Percentiles rank a stretch among this genome's conserved stretches.
Evolutionary conservation across 495 filamentous ascomycete genomes (phyloP).

Genomic region (Aspergillus wentii): DNA sequence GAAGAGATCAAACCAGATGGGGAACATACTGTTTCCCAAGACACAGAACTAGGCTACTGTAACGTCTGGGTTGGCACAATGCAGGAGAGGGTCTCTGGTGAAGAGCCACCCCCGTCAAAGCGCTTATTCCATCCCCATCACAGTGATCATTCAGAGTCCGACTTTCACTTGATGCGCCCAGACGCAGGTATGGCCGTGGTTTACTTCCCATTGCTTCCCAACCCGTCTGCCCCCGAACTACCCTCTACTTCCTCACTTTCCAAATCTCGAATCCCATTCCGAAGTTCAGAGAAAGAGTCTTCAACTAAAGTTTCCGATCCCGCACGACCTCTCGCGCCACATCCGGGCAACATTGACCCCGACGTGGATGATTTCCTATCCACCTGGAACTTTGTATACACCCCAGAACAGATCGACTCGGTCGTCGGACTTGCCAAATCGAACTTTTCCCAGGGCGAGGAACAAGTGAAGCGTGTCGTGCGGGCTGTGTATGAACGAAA

Average conservation of each 20-base stretch:
- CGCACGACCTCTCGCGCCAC: slow-evolving; percentile 23
- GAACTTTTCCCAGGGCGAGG: slow-evolving; percentile 78
- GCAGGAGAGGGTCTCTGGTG: slow-evolving; percentile 56
- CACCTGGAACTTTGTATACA: slow-evolving; percentile 98
- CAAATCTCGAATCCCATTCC: slow-evolving; percentile 19
- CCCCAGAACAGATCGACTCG: slow-evolving; percentile 75
- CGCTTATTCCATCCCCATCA: slow-evolving; percentile 37
- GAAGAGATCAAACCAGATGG: slow-evolving; percentile 3
- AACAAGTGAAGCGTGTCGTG: slow-evolving; percentile 71
- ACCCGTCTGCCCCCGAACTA: slow-evolving; percentile 46
- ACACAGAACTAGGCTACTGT: slow-evolving; percentile 75
- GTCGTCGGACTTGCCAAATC: slow-evolving; percentile 77
- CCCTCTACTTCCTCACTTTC: slow-evolving; percentile 17
- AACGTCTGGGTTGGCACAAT: slow-evolving; percentile 91
- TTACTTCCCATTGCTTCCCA: slow-evolving; percentile 86
- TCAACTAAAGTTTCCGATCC: slow-evolving; percentile 12
- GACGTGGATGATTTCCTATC: slow-evolving; percentile 76
- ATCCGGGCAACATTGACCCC: slow-evolving; percentile 75
- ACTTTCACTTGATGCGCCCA: slow-evolving; percentile 70
- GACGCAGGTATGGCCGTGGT: slow-evolving; percentile 83
- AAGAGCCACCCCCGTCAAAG: slow-evolving; percentile 64
- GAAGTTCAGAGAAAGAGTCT: slow-evolving; percentile 9
- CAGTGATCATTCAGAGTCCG: slow-evolving; percentile 41
- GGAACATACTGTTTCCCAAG: slow-evolving; percentile 9
- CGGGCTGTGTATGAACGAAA: slow-evolving; percentile 91